These are phyloP conservation scores for Chenopodium berlandieri DNA, from an alignment of 148 eudicot species.

Conservation along the genomic window DNA sequence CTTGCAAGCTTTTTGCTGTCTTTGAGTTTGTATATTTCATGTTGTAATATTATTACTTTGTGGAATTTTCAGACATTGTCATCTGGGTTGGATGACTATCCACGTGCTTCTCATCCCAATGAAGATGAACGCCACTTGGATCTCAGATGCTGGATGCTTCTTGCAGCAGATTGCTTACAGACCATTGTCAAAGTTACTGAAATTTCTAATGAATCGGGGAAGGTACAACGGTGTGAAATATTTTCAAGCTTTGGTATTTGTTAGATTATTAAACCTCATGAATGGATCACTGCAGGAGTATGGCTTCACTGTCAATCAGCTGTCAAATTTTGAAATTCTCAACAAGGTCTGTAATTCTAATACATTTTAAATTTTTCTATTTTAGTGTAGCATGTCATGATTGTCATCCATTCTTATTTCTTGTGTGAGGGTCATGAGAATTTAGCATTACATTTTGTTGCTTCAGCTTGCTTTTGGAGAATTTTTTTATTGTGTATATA, in stretches of 20 bases:
- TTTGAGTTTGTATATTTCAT: neutral
- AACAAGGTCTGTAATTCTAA: slow-evolving; percentile 57
- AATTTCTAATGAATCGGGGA: slow-evolving; percentile 40
- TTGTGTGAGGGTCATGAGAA: neutral
- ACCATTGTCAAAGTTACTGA: slow-evolving; percentile 60
- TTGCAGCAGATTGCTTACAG: slow-evolving; percentile 87
- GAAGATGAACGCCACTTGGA: slow-evolving; percentile 97
- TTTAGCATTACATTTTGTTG: neutral
- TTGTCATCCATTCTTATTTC: neutral
- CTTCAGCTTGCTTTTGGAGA: neutral
- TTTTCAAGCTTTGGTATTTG: slow-evolving; percentile 2
- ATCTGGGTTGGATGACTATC: slow-evolving; percentile 98
- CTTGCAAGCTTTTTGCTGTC: neutral
- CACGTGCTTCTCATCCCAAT: slow-evolving; percentile 97
- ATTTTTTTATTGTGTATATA: neutral
- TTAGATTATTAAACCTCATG: slow-evolving; percentile 19
- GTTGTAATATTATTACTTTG: slow-evolving; percentile 6
- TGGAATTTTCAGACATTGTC: slow-evolving; percentile 59
- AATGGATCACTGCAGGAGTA: slow-evolving; percentile 60
- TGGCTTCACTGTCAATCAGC: slow-evolving; percentile 49
- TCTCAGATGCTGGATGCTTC: slow-evolving; percentile 99
- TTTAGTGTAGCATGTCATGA: neutral
- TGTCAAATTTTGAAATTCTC: slow-evolving; percentile 78
- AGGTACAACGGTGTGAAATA: slow-evolving; percentile 42
- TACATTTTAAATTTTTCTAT: neutral